Base-by-base conservation (phyloP, 441 rosid genomes). In the Hura crepitans region DNA sequence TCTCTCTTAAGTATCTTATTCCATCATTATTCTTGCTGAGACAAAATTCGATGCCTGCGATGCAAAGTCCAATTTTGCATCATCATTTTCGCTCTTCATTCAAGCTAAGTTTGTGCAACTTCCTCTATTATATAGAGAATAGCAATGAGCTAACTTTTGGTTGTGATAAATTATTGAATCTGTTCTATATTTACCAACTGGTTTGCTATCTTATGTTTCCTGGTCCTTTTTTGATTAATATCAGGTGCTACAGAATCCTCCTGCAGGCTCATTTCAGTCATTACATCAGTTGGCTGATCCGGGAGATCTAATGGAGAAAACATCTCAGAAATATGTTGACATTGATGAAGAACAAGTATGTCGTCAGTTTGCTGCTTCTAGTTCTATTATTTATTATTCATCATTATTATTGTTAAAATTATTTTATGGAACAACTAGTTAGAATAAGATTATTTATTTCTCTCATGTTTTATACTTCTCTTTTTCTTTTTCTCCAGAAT, bases 171-270 rank as follows among this genome's bases (percentile, higher is more conserved):
- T 39, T 7, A 39, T 39, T 7, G 11, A 10, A 0, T 6, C 7
- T 39, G 45, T 39, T 39, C 45, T 13, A 7, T 13, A 39, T 39
- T 39, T 13, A 39, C 13, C 12, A 39, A 8, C 37, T 39, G 45
- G 45, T 39, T 39, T 57, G 25, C 22, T 69, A 14, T 13, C 45
- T 46, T n/a, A 57, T 25, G 4, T 10, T 35, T 35, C 39, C 18
- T 25, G n/a, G 39, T 42, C 12, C 9, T 46, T 12, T 50, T 37
- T 25, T 2, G 15, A 17, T 35, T 25, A 17, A 18, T 18, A 28
- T 53, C 18, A 17, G 13, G n/a, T 39, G 39, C 37, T 62, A 46
- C 51, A 71, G 68, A 62, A 42, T 53, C 62, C n/a, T 62, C 62
- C 68, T 47, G 30, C 53, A 10, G 74, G 18, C 6, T 55, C 68